Evolutionary conservation across 2,329 filamentous ascomycete species (phyloP), one percentile per base, ranked within the genome.

Genomic region (Colletotrichum sojae): DNA sequence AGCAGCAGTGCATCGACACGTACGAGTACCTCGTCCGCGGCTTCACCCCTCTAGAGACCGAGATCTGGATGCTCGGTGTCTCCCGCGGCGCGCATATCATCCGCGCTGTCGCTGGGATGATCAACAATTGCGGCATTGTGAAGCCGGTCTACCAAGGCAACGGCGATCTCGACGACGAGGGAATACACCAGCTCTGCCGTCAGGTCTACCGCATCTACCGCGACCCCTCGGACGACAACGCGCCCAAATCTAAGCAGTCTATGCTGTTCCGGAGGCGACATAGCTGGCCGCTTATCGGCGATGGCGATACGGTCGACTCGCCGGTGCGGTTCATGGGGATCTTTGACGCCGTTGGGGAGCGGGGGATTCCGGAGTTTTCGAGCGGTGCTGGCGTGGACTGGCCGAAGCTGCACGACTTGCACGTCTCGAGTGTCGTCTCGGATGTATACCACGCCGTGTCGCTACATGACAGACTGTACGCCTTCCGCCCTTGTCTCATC

Each of bases 111-210:
- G 75, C 73, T 1, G 74, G 75, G 2, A 72, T 76, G 73, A 76
- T 77, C 53, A 77, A 77, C 72, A 77, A 76, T 63, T 77, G 74
- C 64, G 75, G 75, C 46, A 73, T 77, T 15, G 45, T 75, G 55
- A 71, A 72, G 15, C 65, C 53, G 12, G 16, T 64, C 3, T 64
- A 68, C 25, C 15, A 40, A 25, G 39, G 40, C 22, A 51, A 60
- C 16, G 61, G 66, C 5, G 43, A 59, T 1, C 18, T 66, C 0
- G 66, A 69, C 48, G 66, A 66, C 3, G 68, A 60, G 3, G 46
- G 66, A 9, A 69, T 46, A 12, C 66, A 71, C 18, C 40, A 59
- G 13, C 71, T 74, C 16, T 73, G 63, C 39, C 15, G 64, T 13
- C 67, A 75, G 46, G 72, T 75, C 3, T 75, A 75, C 49, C 60